Conservation (phyloP, 208 protist genomes). For the Leishmania martiniquensis region DNA sequence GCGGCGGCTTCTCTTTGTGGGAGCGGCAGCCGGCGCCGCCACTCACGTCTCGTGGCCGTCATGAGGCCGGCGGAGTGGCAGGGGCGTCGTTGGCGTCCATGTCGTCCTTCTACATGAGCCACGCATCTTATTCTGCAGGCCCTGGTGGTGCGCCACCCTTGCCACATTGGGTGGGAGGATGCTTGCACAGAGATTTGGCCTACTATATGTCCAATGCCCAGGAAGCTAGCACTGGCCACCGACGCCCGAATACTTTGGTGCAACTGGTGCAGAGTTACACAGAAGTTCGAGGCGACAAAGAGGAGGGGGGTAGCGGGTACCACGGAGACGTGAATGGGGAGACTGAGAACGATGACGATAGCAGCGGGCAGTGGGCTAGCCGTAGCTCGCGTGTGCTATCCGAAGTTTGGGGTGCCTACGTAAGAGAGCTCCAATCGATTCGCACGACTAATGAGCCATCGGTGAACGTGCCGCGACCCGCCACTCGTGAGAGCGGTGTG, state of each 20-base stretch:
- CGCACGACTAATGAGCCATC: background rate
- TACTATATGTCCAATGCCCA: constrained; percentile 19
- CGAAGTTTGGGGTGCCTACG: constrained; percentile 20
- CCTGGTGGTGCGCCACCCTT: background rate
- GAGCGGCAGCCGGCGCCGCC: constrained; percentile 24
- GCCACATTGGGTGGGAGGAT: background rate
- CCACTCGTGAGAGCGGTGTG: constrained; percentile 6
- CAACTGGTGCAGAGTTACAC: constrained; percentile 33
- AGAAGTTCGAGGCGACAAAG: background rate
- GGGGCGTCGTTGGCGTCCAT: background rate
- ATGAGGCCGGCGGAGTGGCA: background rate
- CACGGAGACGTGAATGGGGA: background rate
- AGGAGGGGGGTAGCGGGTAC: background rate
- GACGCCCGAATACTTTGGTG: constrained; percentile 11
- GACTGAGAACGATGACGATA: background rate
- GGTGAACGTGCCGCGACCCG: background rate
- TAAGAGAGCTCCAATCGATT: constrained; percentile 8
- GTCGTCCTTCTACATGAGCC: constrained; percentile 26
- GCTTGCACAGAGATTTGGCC: constrained; percentile 9
- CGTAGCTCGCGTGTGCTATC: constrained; percentile 9
- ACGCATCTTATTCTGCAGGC: constrained; percentile 1
- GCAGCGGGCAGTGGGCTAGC: background rate
- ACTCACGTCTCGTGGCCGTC: background rate
- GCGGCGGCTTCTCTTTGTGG: constrained; percentile 23
- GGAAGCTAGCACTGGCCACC: background rate